These are phyloP conservation scores for Alternaria burnsii DNA, from an alignment of 2,329 filamentous ascomycete species.

Conservation along the genomic window DNA sequence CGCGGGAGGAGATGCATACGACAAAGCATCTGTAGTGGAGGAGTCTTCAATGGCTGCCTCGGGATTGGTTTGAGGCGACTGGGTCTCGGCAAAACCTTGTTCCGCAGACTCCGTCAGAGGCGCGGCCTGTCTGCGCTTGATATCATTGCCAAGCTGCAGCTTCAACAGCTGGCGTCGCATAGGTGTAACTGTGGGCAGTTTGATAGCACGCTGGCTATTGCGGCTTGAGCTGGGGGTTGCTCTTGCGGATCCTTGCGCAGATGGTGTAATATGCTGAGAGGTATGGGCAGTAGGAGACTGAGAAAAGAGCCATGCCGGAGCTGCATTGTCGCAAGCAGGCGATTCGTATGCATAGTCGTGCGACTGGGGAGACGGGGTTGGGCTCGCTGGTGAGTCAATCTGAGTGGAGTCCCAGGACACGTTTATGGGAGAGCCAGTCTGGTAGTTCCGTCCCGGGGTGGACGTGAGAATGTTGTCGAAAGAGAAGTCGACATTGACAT, in stretches of 20 bases:
- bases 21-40: slow-evolving; percentile 12
- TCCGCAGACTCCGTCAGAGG: slow-evolving; percentile 11
- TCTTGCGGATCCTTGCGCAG: neutral
- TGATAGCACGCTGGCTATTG: neutral
- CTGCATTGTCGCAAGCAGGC: slow-evolving; percentile 1
- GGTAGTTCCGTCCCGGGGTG: slow-evolving; percentile 20
- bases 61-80: slow-evolving; percentile 7
- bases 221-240: neutral
- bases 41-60: slow-evolving; percentile 17
- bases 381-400: neutral
- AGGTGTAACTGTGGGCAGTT: slow-evolving; percentile 13
- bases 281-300: neutral
- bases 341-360: neutral
- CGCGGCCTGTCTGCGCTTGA: slow-evolving; percentile 12
- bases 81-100: slow-evolving; percentile 16
- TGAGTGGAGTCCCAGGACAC: slow-evolving; percentile 14
- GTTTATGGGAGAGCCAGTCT: slow-evolving; percentile 18
- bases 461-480: slow-evolving; percentile 24
- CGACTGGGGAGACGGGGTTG: neutral
- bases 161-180: slow-evolving; percentile 22
- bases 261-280: neutral
- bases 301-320: neutral
- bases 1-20: neutral
- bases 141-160: slow-evolving; percentile 11
- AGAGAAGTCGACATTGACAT: slow-evolving; percentile 23